phyloP scores from a whole-genome alignment of 345 rosid species.

The Corchorus capsularis region DNA sequence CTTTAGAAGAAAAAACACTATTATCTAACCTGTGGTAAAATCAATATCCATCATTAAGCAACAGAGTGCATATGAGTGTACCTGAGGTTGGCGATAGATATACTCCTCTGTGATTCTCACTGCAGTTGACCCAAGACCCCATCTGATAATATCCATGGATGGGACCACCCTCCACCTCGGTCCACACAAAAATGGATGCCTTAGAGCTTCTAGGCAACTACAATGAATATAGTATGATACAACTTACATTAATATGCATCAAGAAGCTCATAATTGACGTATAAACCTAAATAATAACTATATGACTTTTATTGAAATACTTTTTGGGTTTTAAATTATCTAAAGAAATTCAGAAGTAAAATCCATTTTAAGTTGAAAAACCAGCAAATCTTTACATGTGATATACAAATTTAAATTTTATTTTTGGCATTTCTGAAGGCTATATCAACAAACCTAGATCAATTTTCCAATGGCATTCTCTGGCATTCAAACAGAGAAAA shows the following conservation, averaged over 20 bases:
- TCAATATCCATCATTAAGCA: background rate
- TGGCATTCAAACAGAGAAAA: background rate
- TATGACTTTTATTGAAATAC: background rate
- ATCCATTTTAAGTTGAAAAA: background rate
- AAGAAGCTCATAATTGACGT: background rate
- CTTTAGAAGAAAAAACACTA: background rate
- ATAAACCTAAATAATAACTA: background rate
- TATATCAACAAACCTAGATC: background rate
- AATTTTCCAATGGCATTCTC: constrained; percentile 8
- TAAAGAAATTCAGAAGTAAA: background rate
- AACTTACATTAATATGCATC: background rate
- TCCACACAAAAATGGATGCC: constrained; percentile 94
- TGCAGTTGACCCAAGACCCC: constrained; percentile 97
- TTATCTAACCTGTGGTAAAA: constrained; percentile 2
- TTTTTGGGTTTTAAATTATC: background rate
- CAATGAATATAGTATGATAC: constrained; percentile 15
- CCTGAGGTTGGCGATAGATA: constrained; percentile 81
- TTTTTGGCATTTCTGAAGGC: constrained; percentile 1
- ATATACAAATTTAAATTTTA: background rate
- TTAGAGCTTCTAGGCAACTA: constrained; percentile 88
- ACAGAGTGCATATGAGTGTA: constrained; percentile 22
- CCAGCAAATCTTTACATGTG: background rate
- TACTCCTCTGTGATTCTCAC: constrained; percentile 89
- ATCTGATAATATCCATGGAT: constrained; percentile 85
- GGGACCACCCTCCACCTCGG: constrained; percentile 93